Evolutionary conservation across 2,329 filamentous ascomycete genomes (phyloP), one percentile per base, ranked within the genome.

Genomic region (Penicillium nordicum): DNA sequence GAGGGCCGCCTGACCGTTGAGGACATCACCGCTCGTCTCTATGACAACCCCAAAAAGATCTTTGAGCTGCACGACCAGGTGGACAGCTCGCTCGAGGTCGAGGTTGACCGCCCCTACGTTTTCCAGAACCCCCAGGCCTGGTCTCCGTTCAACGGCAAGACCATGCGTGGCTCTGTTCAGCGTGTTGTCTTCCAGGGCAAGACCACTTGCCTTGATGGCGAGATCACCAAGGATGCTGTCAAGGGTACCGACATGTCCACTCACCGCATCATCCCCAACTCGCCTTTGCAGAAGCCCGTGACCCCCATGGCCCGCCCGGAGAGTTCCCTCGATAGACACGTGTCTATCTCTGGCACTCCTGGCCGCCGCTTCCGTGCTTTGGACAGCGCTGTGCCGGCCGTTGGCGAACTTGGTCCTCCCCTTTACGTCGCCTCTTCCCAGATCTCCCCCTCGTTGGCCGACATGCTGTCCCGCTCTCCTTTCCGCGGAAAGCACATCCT

Each of bases 401-500:
- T 60, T 11, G 67, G 69, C 48, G 75, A 77, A 49, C 67, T 77
- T 38, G 72, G 74, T 8, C 71, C 76, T 50, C 72, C 74, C 16
- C 59, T 78, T 41, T 76, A 75, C 54, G 58, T 65, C 14, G 67
- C 73, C 21, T 81, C 82, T 56, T 80, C 87, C 34, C 84, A 86
- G 56, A 69, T 76, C 8, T 80, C 81, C 3, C 75, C 81, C 41
- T 78, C 82, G 5, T 78, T 97, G 32, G 80, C 84, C 47, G 83
- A 90, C 58, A 81, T 97, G 44, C 80, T 97, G 23, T 82, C 88
- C 29, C 86, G 84, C 53, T 96, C 92, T 3, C 84, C 88, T 0
- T 97, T 97, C 82, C 96, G 92, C 77, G 86, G 90, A 67, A 86
- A 90, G 62, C 90, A 97, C 69, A 89, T 99, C 45, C 80, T 97